Percentiles rank a stretch among this genome's conserved stretches.
phyloP scores from a whole-genome alignment of 2,329 filamentous ascomycete genomes.

The Alternaria sp. region DNA sequence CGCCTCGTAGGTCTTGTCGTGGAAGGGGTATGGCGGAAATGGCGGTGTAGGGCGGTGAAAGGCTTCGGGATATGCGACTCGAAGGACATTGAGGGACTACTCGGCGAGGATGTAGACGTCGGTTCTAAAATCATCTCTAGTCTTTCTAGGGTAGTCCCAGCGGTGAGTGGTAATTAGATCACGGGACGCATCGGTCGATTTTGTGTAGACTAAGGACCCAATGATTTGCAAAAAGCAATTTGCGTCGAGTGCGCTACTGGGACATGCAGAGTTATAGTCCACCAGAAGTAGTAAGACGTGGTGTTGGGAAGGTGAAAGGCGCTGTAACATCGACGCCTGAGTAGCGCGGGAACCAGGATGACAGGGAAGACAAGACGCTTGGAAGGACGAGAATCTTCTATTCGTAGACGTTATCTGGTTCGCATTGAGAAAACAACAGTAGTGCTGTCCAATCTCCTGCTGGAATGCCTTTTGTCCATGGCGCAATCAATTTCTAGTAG shows the following conservation, averaged over 20 bases:
- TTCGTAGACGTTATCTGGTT: slow-evolving; percentile 5
- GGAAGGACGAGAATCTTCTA: neutral
- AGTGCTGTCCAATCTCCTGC: slow-evolving; percentile 1
- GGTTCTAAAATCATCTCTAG: neutral
- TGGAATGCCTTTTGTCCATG: slow-evolving; percentile 1
- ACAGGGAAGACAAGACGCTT: neutral
- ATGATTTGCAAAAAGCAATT: slow-evolving; percentile 12
- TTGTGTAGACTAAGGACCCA: slow-evolving; percentile 3
- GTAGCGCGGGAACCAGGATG: neutral
- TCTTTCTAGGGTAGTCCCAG: slow-evolving; percentile 8
- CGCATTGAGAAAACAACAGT: slow-evolving; percentile 1
- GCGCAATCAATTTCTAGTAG: slow-evolving; percentile 1
- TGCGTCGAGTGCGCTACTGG: slow-evolving; percentile 3
- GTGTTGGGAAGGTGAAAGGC: slow-evolving; percentile 2
- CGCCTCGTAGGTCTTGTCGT: slow-evolving; percentile 17
- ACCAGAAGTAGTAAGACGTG: slow-evolving; percentile 11
- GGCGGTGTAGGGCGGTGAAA: slow-evolving; percentile 37
- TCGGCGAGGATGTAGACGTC: slow-evolving; percentile 3
- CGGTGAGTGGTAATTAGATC: slow-evolving; percentile 6
- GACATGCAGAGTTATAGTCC: slow-evolving; percentile 15
- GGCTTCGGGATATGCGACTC: slow-evolving; percentile 7
- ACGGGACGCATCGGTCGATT: slow-evolving; percentile 15
- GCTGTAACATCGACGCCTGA: neutral
- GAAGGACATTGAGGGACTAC: slow-evolving; percentile 8
- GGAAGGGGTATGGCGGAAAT: slow-evolving; percentile 15